Percentiles rank a stretch among this genome's conserved stretches.
Evolutionary conservation across 192 early-diverging fungal genomes (phyloP).

Genomic region (Podila horticola): DNA sequence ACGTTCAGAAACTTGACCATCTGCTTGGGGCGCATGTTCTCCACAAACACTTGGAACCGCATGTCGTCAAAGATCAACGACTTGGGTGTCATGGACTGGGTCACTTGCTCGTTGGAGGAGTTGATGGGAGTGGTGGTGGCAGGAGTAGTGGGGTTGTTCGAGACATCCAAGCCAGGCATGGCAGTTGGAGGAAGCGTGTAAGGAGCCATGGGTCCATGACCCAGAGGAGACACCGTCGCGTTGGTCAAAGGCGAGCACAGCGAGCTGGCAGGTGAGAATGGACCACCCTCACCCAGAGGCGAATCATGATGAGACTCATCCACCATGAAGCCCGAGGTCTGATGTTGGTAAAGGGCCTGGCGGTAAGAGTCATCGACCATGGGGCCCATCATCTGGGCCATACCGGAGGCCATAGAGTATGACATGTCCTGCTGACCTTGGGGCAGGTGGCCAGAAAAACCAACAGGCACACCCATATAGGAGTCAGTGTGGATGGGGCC

Average conservation of each 20-base stretch:
- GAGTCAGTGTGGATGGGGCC: constrained; percentile 39
- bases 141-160: neutral
- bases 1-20: constrained; percentile 60
- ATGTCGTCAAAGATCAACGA: constrained; percentile 55
- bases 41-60: constrained; percentile 54
- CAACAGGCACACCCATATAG: constrained; percentile 14
- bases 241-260: constrained; percentile 38
- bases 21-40: constrained; percentile 59
- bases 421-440: constrained; percentile 2
- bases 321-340: constrained; percentile 13
- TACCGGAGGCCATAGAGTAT: neutral
- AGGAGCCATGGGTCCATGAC: constrained; percentile 26
- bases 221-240: constrained; percentile 12
- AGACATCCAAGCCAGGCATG: neutral
- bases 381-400: neutral
- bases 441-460: neutral
- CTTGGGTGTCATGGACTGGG: constrained; percentile 2
- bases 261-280: constrained; percentile 45
- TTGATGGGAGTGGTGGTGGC: neutral
- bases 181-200: constrained; percentile 41
- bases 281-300: constrained; percentile 38
- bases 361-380: constrained; percentile 7
- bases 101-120: neutral
- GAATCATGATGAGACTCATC: constrained; percentile 25
- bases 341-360: constrained; percentile 1